Base-by-base conservation (phyloP, 2,329 filamentous ascomycete species). In the Ceratocystis harringtonii region DNA sequence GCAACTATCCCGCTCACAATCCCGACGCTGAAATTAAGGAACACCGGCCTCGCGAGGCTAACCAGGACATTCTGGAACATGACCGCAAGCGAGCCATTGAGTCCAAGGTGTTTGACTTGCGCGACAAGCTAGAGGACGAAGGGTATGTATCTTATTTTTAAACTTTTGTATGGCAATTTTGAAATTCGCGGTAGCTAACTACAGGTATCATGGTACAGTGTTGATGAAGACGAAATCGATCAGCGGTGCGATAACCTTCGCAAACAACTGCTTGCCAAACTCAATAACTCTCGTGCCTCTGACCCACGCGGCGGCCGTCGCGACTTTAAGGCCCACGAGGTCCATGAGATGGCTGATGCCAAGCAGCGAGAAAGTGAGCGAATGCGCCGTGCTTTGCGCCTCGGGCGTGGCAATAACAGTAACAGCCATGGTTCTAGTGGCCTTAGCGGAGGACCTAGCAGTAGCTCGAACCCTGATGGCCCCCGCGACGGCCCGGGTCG, bases 351-450 rank as follows among this genome's bases (percentile, higher is more conserved):
- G 74, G 94, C 94, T 19, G 89, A 94, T 72, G 94, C 92, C 68
- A 99, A 99, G 81, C 92, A 95, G 70, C 88, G 90, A 74, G 94
- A 99, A 80, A 96, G 88, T 75, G 92, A 97, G 77, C 83, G 89
- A 71, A 78, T 99, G 73, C 80, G 92, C 69, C 89, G 81, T 75
- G 94, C 94, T 6, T 79, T 99, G 70, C 92, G 63, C 10, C 63
- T 67, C 2, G 63, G 66, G 30, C 66, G 58, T 30, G 36, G 45
- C 44, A 25, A 12, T n/a, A 36, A 36, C 28, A 22, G 5, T 12
- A 58, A 32, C 55, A 19, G 28, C 17, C 30, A 19, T n/a, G 50
- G 48, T 22, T 6, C 25, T 36, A 36, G 41, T 19, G 57, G 58
- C 6, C 8, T 17, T 22, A 61, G 61, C 5, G 41, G 43, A 12